These are phyloP conservation scores for Circinella minor DNA, from an alignment of 371 early-diverging fungal species.

Conservation along the genomic window DNA sequence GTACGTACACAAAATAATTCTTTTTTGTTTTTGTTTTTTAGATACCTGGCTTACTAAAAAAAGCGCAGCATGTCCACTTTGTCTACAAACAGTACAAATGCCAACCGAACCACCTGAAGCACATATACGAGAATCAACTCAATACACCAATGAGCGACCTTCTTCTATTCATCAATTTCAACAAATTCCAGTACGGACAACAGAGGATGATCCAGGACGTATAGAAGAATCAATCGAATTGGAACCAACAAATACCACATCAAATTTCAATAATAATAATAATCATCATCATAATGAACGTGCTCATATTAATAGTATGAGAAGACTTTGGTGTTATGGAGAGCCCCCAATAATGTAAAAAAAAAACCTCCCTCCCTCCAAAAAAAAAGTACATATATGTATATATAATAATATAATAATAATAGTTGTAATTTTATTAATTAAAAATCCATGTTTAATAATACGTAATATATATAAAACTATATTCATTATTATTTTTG, in stretches of 20 bases:
- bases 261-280: no score
- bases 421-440: neutral
- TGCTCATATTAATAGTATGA: neutral
- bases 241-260: neutral
- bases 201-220: neutral
- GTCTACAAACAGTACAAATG: constrained; percentile 19
- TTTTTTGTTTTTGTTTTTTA: constrained; percentile 1
- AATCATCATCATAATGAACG: neutral
- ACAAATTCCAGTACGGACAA: neutral
- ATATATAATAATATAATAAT: neutral
- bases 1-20: no score
- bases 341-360: neutral
- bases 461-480: no score
- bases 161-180: no score
- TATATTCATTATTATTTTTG: no score
- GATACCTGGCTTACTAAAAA: constrained; percentile 49
- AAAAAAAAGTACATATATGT: no score
- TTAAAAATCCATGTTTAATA: no score
- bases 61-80: constrained; percentile 45
- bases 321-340: constrained; percentile 2
- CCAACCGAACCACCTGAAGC: constrained; percentile 2
- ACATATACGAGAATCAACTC: neutral
- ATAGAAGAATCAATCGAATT: neutral
- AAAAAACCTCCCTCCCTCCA: neutral
- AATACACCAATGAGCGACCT: no score